Evolutionary conservation across 495 filamentous ascomycete species (phyloP), one percentile per base, ranked within the genome.

Genomic region (Cercophora scortea): DNA sequence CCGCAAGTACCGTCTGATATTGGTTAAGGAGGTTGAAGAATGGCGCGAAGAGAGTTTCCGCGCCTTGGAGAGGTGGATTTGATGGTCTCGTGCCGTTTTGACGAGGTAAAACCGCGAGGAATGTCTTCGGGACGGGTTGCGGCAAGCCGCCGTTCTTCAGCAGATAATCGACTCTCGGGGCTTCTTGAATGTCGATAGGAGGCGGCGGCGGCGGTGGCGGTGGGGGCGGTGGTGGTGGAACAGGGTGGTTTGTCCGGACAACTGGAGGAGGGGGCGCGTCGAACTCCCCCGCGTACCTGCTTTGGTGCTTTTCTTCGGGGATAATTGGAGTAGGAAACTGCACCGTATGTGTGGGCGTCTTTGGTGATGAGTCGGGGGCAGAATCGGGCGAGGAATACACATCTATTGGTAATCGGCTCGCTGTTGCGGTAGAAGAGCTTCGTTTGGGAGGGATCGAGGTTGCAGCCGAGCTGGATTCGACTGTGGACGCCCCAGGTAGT

Each of bases 111-210:
- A 72, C 73, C 39, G 77, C 61, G 41, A 95, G 78, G 15, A 95
- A 76, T 43, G 77, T 74, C 53, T 79, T 84, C 0, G 86, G 81
- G 2, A 91, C 78, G 16, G 78, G 71, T 18, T 80, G 72, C 25
- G 80, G 66, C 25, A 96, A 66, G 6, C 91, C 91, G 45, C 91
- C 91, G 67, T 95, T 81, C 51, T 88, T 87, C 54, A 96, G 73
- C 19, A 96, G 74, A 63, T 96, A 96, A 60, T 96, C 90, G 16
- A 96, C 89, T 42, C 86, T 77, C 1, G 91, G 91, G 0, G 70
- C 61, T 18, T 78, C 74, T 34, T 70, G 66, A 17, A 87, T 75
- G 53, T 85, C 76, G 39, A 84, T 65, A n/a, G 83, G 79, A 0
- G 87, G 85, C n/a, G 88, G 87, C 1, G 88, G 88, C 3, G 90